These are phyloP conservation scores for Rhodocollybia butyracea DNA, from an alignment of 768 basidiomycete genomes.

Conservation along the genomic window DNA sequence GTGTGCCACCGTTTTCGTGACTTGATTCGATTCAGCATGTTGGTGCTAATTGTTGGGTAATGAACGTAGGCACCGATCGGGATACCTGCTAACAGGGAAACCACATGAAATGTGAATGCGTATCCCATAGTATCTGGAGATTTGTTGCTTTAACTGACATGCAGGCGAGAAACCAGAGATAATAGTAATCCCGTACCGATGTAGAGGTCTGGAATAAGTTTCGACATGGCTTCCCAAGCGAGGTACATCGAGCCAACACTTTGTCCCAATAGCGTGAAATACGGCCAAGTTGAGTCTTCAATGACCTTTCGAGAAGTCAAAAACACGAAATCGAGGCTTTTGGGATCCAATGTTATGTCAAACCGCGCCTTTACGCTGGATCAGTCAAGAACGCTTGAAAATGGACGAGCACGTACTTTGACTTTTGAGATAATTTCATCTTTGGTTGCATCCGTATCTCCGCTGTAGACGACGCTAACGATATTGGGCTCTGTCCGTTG, in stretches of 20 bases:
- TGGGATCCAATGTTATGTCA: slow-evolving; percentile 66
- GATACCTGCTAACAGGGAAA: slow-evolving; percentile 57
- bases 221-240: slow-evolving; percentile 77
- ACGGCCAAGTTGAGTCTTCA: slow-evolving; percentile 79
- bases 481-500: slow-evolving; percentile 66
- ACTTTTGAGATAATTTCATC: slow-evolving; percentile 78
- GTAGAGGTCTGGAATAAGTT: slow-evolving; percentile 83
- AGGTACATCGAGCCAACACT: slow-evolving; percentile 84
- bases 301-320: slow-evolving; percentile 66
- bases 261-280: slow-evolving; percentile 92
- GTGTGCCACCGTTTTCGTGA: slow-evolving; percentile 58
- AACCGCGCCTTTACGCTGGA: slow-evolving; percentile 60
- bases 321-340: slow-evolving; percentile 77
- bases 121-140: slow-evolving; percentile 93
- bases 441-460: slow-evolving; percentile 80
- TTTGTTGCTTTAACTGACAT: not conserved
- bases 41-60: slow-evolving; percentile 93
- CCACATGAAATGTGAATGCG: slow-evolving; percentile 86
- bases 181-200: slow-evolving; percentile 60
- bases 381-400: not conserved
- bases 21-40: slow-evolving; percentile 85
- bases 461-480: slow-evolving; percentile 83
- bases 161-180: not conserved
- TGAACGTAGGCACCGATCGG: slow-evolving; percentile 91
- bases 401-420: slow-evolving; percentile 46